A percentile compares a stretch with the other conserved stretches of the same genome.
Conservation (phyloP, 2,329 filamentous ascomycete species). For the Trichoderma asperellum region DNA sequence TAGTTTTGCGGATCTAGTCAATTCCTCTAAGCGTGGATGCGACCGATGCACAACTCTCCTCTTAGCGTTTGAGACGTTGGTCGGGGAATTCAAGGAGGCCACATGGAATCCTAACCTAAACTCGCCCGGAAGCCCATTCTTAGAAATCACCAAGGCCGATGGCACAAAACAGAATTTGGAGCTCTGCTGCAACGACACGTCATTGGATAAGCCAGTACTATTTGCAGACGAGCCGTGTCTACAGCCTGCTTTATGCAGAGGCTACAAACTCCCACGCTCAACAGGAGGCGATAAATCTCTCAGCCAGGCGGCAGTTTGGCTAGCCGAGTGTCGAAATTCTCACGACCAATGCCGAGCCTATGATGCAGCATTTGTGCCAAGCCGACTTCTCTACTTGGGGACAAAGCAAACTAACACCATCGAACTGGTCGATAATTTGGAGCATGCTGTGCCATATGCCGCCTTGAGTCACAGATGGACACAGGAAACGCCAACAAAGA, state of each 20-base stretch:
- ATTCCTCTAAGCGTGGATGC: conserved; percentile 15
- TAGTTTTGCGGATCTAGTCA: background rate
- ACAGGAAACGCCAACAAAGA: conserved; percentile 16
- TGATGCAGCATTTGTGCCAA: conserved; percentile 21
- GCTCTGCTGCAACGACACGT: conserved; percentile 1
- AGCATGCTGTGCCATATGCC: conserved; percentile 6
- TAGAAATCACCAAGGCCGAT: background rate
- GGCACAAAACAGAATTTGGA: conserved; percentile 1
- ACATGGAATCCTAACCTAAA: conserved; percentile 4
- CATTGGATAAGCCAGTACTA: background rate
- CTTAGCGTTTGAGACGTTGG: background rate
- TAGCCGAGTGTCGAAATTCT: conserved; percentile 2
- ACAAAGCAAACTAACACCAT: background rate
- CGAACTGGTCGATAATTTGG: conserved; percentile 16
- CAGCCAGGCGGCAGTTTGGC: conserved; percentile 10
- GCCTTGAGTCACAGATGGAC: conserved; percentile 28
- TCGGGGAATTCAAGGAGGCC: background rate
- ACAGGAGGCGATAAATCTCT: conserved; percentile 8
- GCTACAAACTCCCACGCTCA: background rate
- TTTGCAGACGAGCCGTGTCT: background rate
- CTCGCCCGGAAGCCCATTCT: background rate
- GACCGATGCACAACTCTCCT: conserved; percentile 14
- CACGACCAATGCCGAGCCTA: conserved; percentile 2
- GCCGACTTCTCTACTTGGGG: conserved; percentile 20
- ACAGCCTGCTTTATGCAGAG: conserved; percentile 5